Evolutionary conservation across 306 rosid species (phyloP), one percentile per base, ranked within the genome.

Genomic region (Dalbergia cultrata): DNA sequence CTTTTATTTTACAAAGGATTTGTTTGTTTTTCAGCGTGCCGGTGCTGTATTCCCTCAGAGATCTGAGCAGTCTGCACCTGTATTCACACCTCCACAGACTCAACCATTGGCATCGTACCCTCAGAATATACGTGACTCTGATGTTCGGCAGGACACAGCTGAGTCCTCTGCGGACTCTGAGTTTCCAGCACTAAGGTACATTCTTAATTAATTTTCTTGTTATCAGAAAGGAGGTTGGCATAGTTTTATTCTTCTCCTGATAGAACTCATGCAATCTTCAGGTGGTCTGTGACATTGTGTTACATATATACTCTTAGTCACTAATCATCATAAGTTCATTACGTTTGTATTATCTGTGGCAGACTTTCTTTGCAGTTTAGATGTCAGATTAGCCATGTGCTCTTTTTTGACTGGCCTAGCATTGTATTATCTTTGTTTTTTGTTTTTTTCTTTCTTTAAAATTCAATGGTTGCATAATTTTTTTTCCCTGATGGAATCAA

Each of bases 21-120:
- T 82, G 31, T 82, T 74, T 82, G 35, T 85, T 77, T 49, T 70
- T 82, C 89, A 96, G 99, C 99, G 90, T 79, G 88, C 92, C 80
- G 99, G 99, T 69, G 98, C 97, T 79, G 89, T 83, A 70, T 96
- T 96, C 82, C 99, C 99, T 67, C 97, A 75, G 73, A 92, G 97
- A 79, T 82, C 97, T 75, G 98, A 85, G 81, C 86, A 80, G 18
- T 80, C 97, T 82, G 95, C 92, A 14, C 97, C 98, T 58, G 90
- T 96, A 59, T 92, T 96, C 79, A 96, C 98, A 3, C 99, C 99
- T 0, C 88, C 85, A 66, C 99, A 96, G 86, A 88, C 98, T 35
- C 97, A 90, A 21, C 97, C 99, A 44, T 89, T 93, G 76, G 18
- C 97, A 80, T 88, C 98, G 39, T 86, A 86, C 74, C 97, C 99